Percentiles rank a stretch among this genome's conserved stretches.
Conservation (phyloP, 164 flowering plant species). For the Tetrastigma voinierianum region DNA sequence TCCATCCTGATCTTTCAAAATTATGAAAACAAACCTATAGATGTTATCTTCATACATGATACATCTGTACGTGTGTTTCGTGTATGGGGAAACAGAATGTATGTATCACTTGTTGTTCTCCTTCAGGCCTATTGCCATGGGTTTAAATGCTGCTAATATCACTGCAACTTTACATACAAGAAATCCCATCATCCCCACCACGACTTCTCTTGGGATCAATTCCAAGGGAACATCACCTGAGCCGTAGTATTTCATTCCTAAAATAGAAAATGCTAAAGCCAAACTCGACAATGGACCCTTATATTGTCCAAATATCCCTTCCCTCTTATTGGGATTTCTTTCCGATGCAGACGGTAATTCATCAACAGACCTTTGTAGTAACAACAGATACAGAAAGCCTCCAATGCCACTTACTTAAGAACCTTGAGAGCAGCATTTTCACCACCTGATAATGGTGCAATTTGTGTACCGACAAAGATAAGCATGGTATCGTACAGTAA, state of each 20-base stretch:
- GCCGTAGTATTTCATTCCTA: slow-evolving; percentile 45
- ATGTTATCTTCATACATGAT: no score
- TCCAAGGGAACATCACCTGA: slow-evolving; percentile 27
- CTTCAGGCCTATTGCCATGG: slow-evolving; percentile 34
- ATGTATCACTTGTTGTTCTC: slow-evolving; percentile 34
- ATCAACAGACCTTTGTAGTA: slow-evolving; percentile 84
- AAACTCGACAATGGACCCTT: slow-evolving; percentile 47
- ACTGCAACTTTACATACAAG: slow-evolving; percentile 83
- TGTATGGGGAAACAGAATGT: not conserved
- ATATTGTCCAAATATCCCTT: slow-evolving; percentile 26
- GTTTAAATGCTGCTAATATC: slow-evolving; percentile 72
- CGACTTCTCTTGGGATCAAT: slow-evolving; percentile 57
- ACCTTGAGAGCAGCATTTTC: slow-evolving; percentile 53
- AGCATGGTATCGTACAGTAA: slow-evolving; percentile 68
- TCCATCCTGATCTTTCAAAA: no score
- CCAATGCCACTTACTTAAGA: slow-evolving; percentile 61
- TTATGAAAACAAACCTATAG: no score
- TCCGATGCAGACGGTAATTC: slow-evolving; percentile 51
- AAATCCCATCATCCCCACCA: slow-evolving; percentile 75
- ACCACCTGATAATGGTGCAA: slow-evolving; percentile 36
- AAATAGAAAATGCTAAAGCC: slow-evolving; percentile 29
- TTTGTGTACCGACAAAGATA: slow-evolving; percentile 53
- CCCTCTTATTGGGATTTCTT: slow-evolving; percentile 14
- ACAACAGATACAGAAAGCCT: slow-evolving; percentile 71
- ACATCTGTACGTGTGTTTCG: no score